A percentile compares a stretch with the other conserved stretches of the same genome.
phyloP scores from a whole-genome alignment of 75 land plant species.

The Selaginella moellendorffii region DNA sequence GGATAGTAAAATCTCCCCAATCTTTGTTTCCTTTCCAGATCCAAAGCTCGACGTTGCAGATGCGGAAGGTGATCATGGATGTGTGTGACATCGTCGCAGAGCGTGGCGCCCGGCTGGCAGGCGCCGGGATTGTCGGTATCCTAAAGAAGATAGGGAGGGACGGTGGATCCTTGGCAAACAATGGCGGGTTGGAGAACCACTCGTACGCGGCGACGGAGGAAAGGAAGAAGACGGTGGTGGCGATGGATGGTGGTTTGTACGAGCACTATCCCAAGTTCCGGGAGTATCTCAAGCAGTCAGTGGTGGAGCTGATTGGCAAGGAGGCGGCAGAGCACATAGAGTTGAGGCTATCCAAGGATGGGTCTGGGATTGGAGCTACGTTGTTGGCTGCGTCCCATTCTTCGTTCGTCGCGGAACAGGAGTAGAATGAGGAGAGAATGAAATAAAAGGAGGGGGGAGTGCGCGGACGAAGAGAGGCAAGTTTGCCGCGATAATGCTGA shows the following conservation, averaged over 20 bases:
- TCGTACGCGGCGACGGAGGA: conserved; percentile 24
- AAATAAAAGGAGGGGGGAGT: no score
- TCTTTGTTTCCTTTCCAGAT: no score
- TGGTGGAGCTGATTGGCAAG: conserved; percentile 42
- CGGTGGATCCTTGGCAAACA: conserved; percentile 28
- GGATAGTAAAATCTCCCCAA: no score
- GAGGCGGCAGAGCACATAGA: conserved; percentile 40
- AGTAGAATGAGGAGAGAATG: no score
- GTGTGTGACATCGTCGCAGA: conserved; percentile 50
- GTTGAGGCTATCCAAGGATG: conserved; percentile 61
- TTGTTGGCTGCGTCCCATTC: conserved; percentile 76
- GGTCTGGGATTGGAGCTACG: conserved; percentile 80
- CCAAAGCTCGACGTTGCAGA: conserved; percentile 19
- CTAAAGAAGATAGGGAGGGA: conserved; percentile 63
- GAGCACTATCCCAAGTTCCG: conserved; percentile 63
- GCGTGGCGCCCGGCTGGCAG: conserved; percentile 63
- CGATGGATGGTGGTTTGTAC: conserved; percentile 75
- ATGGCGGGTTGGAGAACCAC: conserved; percentile 12
- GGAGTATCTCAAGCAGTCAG: conserved; percentile 44
- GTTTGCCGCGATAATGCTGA: no score
- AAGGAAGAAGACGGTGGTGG: conserved; percentile 57
- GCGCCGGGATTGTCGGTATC: conserved; percentile 70
- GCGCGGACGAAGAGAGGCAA: no score
- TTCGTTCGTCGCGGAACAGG: neutral
- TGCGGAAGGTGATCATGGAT: conserved; percentile 40